A percentile compares a stretch with the other conserved stretches of the same genome.
Evolutionary conservation across 2,329 filamentous ascomycete genomes (phyloP).

Genomic region (Colletotrichum tropicale): DNA sequence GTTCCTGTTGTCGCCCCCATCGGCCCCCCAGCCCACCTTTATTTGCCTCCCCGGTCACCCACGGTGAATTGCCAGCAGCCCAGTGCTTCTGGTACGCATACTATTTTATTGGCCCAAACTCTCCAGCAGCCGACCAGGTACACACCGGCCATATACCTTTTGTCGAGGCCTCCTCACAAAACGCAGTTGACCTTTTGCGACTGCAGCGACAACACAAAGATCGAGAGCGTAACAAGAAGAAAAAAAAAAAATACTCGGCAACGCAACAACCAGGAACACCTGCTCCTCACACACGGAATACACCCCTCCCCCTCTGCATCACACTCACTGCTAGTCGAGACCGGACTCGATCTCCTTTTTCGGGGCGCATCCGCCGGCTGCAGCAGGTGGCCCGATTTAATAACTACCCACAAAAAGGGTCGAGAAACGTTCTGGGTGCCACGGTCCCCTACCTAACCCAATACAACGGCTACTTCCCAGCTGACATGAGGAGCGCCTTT

Average conservation of each 20-base stretch:
- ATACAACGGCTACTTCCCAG: conserved; percentile 20
- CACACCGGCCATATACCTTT: not conserved
- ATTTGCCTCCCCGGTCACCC: conserved; percentile 12
- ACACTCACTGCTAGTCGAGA: conserved; percentile 9
- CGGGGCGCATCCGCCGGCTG: conserved; percentile 17
- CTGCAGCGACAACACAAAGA: not conserved
- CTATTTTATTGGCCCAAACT: not conserved
- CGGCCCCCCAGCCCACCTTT: conserved; percentile 8
- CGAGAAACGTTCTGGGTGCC: conserved; percentile 22
- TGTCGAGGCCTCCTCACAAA: not conserved
- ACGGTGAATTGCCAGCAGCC: not conserved
- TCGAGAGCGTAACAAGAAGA: not conserved
- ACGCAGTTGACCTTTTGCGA: not conserved
- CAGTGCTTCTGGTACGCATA: not conserved
- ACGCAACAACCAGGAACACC: not conserved
- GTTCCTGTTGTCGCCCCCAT: conserved; percentile 2
- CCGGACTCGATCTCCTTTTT: conserved; percentile 22
- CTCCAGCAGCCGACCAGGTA: not conserved
- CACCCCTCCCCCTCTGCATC: not conserved
- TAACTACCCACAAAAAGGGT: conserved; percentile 23
- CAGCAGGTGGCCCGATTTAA: conserved; percentile 21
- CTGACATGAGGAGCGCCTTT: conserved; percentile 25
- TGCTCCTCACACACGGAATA: not conserved
- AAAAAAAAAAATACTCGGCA: not conserved
- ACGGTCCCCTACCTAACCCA: conserved; percentile 20